Percentiles rank a stretch among this genome's conserved stretches.
Evolutionary conservation across 2,329 filamentous ascomycete species (phyloP).

Genomic region (Seiridium unicorne): DNA sequence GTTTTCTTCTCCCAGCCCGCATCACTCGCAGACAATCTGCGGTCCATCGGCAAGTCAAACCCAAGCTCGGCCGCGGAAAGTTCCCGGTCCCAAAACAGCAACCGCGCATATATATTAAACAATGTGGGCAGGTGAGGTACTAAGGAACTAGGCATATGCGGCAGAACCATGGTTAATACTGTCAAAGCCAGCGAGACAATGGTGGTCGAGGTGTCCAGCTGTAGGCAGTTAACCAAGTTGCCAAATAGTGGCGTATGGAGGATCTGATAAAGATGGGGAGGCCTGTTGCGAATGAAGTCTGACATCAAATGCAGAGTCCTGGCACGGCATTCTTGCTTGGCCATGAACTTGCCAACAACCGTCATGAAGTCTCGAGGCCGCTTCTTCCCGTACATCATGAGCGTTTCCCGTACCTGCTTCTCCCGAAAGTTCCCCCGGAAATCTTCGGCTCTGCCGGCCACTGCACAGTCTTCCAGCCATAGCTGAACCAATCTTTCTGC

Average conservation of each 20-base stretch:
- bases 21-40: constrained; percentile 25
- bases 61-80: constrained; percentile 37
- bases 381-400: constrained; percentile 64
- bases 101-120: constrained; percentile 77
- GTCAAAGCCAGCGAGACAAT: constrained; percentile 75
- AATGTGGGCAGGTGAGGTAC: constrained; percentile 67
- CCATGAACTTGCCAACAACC: constrained; percentile 63
- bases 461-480: constrained; percentile 52
- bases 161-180: constrained; percentile 76
- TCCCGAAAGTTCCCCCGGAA: constrained; percentile 43
- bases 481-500: constrained; percentile 51
- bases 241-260: constrained; percentile 70
- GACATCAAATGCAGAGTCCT: constrained; percentile 66
- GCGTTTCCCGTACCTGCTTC: constrained; percentile 47
- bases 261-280: constrained; percentile 75
- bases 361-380: constrained; percentile 70
- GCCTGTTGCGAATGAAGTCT: constrained; percentile 71
- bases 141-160: constrained; percentile 74
- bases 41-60: constrained; percentile 37
- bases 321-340: constrained; percentile 62
- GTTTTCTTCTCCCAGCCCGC: constrained; percentile 63
- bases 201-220: constrained; percentile 74
- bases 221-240: constrained; percentile 70
- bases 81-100: constrained; percentile 74
- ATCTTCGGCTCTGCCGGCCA: constrained; percentile 32